Evolutionary conservation across 2,329 filamentous ascomycete species (phyloP), one percentile per base, ranked within the genome.

Genomic region (Dactylonectria estremocensis): DNA sequence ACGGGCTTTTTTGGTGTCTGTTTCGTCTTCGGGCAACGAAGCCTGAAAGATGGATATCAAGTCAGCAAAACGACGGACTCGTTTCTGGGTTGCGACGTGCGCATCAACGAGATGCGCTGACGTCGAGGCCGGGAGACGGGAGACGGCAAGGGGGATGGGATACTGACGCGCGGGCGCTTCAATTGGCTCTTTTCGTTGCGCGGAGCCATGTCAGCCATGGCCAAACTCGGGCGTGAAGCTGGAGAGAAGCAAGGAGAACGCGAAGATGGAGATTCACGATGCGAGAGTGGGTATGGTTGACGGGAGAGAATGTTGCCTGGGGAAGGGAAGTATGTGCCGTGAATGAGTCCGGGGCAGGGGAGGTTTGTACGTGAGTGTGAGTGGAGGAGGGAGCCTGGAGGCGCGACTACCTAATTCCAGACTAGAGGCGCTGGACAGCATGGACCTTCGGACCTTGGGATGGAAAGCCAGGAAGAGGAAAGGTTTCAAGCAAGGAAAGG

Each of bases 1-100:
- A 70, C 95, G 92, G 67, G 92, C 91, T 81, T 97, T 97, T 87
- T 98, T 98, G 70, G 87, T 84, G 69, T 95, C 92, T 70, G 87
- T 85, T 69, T 86, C 83, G 73, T 89, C 86, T 62, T 91, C 89
- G 74, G 89, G 90, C 58, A 88, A 85, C 48, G 92, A 93, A 74
- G 85, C 88, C 93, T 95, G 68, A 64, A 67, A 48, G 54, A 65
- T 18, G 22, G 60, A 61, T 69, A 63, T 45, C 31, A 63, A 54
- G 73, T 80, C 56, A 80, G 77, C 64, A 45, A 62, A 45, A 35
- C 35, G 56, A 33, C 49, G 49, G 56, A 57, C 56, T 58, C 63
- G 46, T 58, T 45, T 49, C 14, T 16, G 9, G 5, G 9, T 33
- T 49, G 58, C 55, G 67, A 63, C 64, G 55, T 50, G 45, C 37